Conservation (phyloP, 1,139 yeast genomes). For the Kodamaea alishanica region DNA sequence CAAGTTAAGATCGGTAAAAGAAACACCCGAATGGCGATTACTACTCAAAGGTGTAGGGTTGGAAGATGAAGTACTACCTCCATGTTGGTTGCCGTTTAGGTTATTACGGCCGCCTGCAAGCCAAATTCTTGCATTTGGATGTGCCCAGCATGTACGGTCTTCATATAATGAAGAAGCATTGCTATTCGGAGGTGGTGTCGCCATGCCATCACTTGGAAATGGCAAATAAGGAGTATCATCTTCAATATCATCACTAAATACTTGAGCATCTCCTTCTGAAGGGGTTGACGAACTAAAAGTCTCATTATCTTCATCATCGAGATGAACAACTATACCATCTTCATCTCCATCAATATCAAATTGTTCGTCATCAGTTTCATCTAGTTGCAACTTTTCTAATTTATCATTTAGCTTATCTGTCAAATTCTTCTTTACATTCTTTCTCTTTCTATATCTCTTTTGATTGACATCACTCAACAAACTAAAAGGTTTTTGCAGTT, state of each 20-base stretch:
- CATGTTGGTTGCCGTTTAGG: not conserved
- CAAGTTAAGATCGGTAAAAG: too few species aligned
- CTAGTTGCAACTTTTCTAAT: constrained; percentile 12
- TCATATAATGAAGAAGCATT: constrained; percentile 24
- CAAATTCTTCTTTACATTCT: constrained; percentile 26
- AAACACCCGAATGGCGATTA: too few species aligned
- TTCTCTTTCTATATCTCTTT: constrained; percentile 25
- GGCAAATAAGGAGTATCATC: constrained; percentile 24
- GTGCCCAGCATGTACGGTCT: constrained; percentile 38
- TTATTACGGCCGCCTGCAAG: constrained; percentile 14
- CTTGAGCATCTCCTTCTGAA: constrained; percentile 11
- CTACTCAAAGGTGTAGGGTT: too few species aligned
- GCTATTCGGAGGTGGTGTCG: constrained; percentile 27
- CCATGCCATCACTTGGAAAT: constrained; percentile 24
- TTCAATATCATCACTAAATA: constrained; percentile 9
- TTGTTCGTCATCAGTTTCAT: constrained; percentile 16
- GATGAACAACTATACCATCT: constrained; percentile 2
- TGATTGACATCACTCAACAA: constrained; percentile 47
- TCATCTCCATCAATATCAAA: constrained; percentile 25
- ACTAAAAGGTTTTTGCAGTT: constrained; percentile 72
- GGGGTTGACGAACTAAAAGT: constrained; percentile 14
- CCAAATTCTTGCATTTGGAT: constrained; percentile 36
- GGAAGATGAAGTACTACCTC: too few species aligned
- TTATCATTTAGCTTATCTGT: constrained; percentile 5
- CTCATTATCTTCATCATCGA: constrained; percentile 11